phyloP scores from a whole-genome alignment of 176 grass and related monocot species.

The Aegilops longissima region DNA sequence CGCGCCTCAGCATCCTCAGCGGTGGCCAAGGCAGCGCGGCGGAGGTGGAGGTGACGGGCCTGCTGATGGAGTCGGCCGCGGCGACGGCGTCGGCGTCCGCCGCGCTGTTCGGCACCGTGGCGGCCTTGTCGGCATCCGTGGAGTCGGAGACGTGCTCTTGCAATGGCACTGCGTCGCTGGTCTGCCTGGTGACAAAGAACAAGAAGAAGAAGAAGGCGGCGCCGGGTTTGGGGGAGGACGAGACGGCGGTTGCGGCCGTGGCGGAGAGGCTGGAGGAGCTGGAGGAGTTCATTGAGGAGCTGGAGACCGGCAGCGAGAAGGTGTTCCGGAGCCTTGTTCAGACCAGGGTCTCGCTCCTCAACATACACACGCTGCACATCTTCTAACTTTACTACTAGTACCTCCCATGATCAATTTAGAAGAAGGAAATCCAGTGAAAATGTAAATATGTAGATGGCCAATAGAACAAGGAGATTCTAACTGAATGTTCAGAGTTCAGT shows the following conservation, averaged over 20 bases:
- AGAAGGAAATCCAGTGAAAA: neutral
- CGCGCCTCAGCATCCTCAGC: neutral
- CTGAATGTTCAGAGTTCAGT: too few species aligned
- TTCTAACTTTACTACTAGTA: conserved; percentile 14
- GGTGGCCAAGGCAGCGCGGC: too few species aligned
- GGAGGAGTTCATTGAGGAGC: conserved; percentile 52
- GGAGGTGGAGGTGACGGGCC: too few species aligned
- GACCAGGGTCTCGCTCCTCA: conserved; percentile 69
- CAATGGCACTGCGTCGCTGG: too few species aligned
- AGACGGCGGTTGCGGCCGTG: neutral
- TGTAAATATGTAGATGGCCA: conserved; percentile 1
- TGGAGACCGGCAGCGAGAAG: conserved; percentile 61
- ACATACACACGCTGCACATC: conserved; percentile 59
- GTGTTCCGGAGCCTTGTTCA: conserved; percentile 72
- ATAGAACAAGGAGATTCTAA: neutral
- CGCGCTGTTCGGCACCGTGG: too few species aligned
- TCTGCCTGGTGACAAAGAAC: too few species aligned
- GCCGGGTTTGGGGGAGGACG: too few species aligned
- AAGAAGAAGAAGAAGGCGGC: too few species aligned
- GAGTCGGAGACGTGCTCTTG: too few species aligned
- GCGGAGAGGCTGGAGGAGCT: conserved; percentile 60
- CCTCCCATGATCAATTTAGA: neutral
- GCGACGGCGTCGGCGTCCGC: conserved; percentile 19
- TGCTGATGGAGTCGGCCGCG: neutral
- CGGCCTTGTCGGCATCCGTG: too few species aligned